These are phyloP conservation scores for Tilletia caries DNA, from an alignment of 1,284 basidiomycete species.

Conservation along the genomic window DNA sequence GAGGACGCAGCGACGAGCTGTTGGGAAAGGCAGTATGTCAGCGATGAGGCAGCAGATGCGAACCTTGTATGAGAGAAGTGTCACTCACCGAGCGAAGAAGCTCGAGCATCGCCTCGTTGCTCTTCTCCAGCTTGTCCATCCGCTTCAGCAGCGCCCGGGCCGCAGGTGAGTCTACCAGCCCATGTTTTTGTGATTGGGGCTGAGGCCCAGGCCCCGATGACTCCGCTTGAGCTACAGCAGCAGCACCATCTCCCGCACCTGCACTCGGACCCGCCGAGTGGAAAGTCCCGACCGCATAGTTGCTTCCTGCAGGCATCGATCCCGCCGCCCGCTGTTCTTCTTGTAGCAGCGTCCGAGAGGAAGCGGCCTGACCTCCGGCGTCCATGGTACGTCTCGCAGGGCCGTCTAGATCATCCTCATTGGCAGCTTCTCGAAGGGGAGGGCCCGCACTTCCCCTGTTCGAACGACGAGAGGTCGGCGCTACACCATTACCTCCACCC, in stretches of 20 bases:
- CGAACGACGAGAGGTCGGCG: neutral
- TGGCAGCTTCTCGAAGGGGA: no score
- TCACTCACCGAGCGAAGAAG: slow-evolving; percentile 8
- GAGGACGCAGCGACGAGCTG: slow-evolving; percentile 2
- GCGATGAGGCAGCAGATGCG: neutral
- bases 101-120: slow-evolving; percentile 6
- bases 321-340: no score
- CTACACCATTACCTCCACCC: neutral
- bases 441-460: no score
- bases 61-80: neutral
- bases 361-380: no score
- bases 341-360: no score
- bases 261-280: neutral
- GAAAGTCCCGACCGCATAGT: neutral
- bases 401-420: no score
- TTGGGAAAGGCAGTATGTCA: neutral
- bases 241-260: no score
- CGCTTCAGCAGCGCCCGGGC: neutral
- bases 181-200: neutral
- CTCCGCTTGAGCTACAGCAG: neutral
- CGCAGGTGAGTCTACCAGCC: neutral
- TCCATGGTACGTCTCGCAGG: no score
- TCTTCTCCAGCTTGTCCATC: slow-evolving; percentile 12
- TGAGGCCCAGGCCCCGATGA: neutral
- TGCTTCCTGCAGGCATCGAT: neutral